Evolutionary conservation across 257 asterid species (phyloP).

Genomic region (Ocimum tenuiflorum): DNA sequence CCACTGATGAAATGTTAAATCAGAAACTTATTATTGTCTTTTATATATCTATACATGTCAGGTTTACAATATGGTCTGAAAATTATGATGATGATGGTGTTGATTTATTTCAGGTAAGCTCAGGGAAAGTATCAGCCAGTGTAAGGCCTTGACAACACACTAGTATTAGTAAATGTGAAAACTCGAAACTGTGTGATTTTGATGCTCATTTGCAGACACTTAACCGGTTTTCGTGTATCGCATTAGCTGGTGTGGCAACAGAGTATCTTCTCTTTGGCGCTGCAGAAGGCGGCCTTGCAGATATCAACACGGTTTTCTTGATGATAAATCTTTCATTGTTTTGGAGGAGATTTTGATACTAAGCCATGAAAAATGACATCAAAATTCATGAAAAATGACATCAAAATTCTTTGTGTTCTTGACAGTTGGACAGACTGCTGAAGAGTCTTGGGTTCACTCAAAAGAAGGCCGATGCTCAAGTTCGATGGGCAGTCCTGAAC

Average conservation of each 20-base stretch:
- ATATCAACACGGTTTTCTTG: slow-evolving; percentile 57
- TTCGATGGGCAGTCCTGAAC: slow-evolving; percentile 86
- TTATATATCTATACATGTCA: no score
- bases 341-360: not conserved
- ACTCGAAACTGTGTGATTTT: slow-evolving; percentile 5
- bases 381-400: no score
- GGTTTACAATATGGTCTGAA: no score
- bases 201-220: slow-evolving; percentile 48
- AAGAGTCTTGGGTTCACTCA: slow-evolving; percentile 85
- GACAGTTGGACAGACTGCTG: slow-evolving; percentile 66
- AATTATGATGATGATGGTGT: no score
- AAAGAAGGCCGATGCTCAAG: slow-evolving; percentile 85
- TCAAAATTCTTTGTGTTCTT: not conserved
- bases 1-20: no score
- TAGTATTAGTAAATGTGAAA: not conserved
- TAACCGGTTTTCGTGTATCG: slow-evolving; percentile 82
- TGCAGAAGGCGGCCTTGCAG: slow-evolving; percentile 93
- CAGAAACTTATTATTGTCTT: no score
- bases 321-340: no score
- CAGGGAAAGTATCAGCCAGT: slow-evolving; percentile 75
- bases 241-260: slow-evolving; percentile 91
- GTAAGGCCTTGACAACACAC: slow-evolving; percentile 30
- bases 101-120: slow-evolving; percentile 51
- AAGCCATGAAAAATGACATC: no score
- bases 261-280: slow-evolving; percentile 80